Evolutionary conservation across 2,329 filamentous ascomycete genomes (phyloP).

Genomic region (Colletotrichum endophyticum): DNA sequence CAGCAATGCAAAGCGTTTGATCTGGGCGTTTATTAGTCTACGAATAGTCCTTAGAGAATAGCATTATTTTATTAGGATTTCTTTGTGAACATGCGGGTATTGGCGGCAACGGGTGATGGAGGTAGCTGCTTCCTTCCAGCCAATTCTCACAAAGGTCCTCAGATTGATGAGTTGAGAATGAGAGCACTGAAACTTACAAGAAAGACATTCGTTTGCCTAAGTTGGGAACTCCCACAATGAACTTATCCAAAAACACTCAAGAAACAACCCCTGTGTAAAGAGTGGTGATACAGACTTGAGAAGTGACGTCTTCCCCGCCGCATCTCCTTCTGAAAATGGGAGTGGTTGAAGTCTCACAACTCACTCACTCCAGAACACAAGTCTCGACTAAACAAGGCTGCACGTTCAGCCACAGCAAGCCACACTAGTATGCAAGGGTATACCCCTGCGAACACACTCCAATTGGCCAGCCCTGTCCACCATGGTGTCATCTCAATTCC

Average conservation of each 20-base stretch:
- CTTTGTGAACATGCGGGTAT: background rate
- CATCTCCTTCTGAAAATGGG: background rate
- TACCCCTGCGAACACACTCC: background rate
- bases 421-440: background rate
- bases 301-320: background rate
- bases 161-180: background rate
- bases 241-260: background rate
- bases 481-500: conserved; percentile 13
- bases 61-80: background rate
- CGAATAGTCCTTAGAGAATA: background rate
- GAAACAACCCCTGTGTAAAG: background rate
- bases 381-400: conserved; percentile 8
- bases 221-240: background rate
- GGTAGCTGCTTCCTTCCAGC: background rate
- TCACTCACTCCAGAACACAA: background rate
- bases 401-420: background rate
- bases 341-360: background rate
- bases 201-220: background rate
- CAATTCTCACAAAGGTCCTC: background rate
- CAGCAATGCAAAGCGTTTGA: background rate
- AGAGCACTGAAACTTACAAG: background rate
- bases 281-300: background rate
- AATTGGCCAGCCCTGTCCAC: conserved; percentile 11
- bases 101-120: background rate
- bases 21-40: background rate